These are phyloP conservation scores for Ustilago xerochloae DNA, from an alignment of 1,284 basidiomycete genomes.

Conservation along the genomic window DNA sequence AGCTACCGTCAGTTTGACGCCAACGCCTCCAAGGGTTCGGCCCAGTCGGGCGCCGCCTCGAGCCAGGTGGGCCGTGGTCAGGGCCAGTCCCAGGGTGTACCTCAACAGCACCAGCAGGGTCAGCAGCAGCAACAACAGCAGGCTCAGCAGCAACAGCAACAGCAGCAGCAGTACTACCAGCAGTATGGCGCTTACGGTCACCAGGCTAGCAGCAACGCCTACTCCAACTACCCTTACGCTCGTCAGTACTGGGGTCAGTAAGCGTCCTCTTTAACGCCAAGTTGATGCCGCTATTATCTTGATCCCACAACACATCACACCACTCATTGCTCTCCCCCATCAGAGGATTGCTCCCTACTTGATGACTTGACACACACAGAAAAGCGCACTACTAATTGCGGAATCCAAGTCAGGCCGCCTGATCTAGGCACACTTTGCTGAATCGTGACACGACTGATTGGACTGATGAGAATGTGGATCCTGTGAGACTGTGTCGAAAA, in stretches of 20 bases:
- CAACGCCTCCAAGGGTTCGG: constrained; percentile 41
- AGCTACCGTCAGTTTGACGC: constrained; percentile 51
- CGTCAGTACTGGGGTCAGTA: constrained; percentile 66
- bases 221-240: constrained; percentile 61
- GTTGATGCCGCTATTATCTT: background rate
- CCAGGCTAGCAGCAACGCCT: constrained; percentile 58
- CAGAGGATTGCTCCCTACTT: background rate
- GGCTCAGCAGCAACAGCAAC: constrained; percentile 55
- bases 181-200: constrained; percentile 63
- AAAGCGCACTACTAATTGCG: constrained; percentile 4
- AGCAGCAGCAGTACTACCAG: constrained; percentile 65
- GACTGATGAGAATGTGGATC: too few relatives aligned
- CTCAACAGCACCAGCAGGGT: constrained; percentile 38
- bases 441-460: background rate
- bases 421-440: background rate
- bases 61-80: constrained; percentile 43
- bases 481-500: too few relatives aligned
- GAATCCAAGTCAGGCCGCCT: constrained; percentile 7
- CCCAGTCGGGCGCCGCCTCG: constrained; percentile 21
- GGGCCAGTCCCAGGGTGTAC: constrained; percentile 42
- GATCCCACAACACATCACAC: constrained; percentile 1
- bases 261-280: too few relatives aligned
- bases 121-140: constrained; percentile 53
- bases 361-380: constrained; percentile 4
- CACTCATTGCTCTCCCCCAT: background rate